These are phyloP conservation scores for Croton setiger DNA, from an alignment of 441 rosid species.

Conservation along the genomic window DNA sequence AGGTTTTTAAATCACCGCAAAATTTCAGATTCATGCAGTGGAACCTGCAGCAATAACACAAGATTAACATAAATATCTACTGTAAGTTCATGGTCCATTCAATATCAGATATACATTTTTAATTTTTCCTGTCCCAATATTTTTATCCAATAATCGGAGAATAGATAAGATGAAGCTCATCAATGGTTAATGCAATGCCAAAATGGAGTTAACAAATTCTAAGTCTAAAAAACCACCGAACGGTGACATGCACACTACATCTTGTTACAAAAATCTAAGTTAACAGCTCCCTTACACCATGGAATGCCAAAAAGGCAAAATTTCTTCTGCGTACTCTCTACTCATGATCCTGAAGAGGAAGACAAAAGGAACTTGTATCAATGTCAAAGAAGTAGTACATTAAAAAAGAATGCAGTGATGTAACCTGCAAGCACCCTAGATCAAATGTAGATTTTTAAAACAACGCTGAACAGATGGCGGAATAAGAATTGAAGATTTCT, in stretches of 20 bases:
- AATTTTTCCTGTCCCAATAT: too few relatives aligned
- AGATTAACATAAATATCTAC: too few relatives aligned
- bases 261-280: too few relatives aligned
- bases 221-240: background rate
- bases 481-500: background rate
- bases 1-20: too few relatives aligned
- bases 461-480: background rate
- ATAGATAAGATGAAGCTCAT: background rate
- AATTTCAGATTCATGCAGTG: too few relatives aligned
- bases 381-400: too few relatives aligned
- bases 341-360: slow-evolving; percentile 24
- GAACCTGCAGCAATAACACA: too few relatives aligned
- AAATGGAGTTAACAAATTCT: background rate
- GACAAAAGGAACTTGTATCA: slow-evolving; percentile 8
- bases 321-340: slow-evolving; percentile 7
- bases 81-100: too few relatives aligned
- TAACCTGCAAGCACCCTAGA: background rate
- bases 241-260: background rate
- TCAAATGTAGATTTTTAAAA: background rate
- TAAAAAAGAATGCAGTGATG: too few relatives aligned
- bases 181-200: background rate
- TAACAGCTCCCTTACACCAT: too few relatives aligned
- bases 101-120: too few relatives aligned
- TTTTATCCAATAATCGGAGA: too few relatives aligned
- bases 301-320: background rate